Evolutionary conservation across 768 basidiomycete genomes (phyloP).

Genomic region (Boletus bicolor): DNA sequence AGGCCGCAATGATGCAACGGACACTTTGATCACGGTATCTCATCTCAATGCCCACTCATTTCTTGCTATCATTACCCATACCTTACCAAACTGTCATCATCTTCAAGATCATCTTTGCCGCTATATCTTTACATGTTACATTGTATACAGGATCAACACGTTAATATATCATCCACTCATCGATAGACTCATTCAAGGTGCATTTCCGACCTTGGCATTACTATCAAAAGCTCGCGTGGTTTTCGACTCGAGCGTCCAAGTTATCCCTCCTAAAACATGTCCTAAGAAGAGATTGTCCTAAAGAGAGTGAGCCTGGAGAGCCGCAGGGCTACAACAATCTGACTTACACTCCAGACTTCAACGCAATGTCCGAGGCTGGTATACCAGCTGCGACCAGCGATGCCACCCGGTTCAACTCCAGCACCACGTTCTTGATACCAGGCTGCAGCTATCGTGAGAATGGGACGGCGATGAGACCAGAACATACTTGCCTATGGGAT

Average conservation of each 20-base stretch:
- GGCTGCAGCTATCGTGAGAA: slow-evolving; percentile 41
- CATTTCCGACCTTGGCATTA: slow-evolving; percentile 57
- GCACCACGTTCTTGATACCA: slow-evolving; percentile 82
- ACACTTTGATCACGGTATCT: slow-evolving; percentile 8
- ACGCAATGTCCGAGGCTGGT: slow-evolving; percentile 78
- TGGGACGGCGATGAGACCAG: neutral
- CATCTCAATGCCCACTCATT: slow-evolving; percentile 10
- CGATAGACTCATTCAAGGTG: slow-evolving; percentile 6
- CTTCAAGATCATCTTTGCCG: neutral
- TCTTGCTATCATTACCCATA: slow-evolving; percentile 13
- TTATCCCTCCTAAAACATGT: slow-evolving; percentile 74
- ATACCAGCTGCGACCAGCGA: slow-evolving; percentile 77
- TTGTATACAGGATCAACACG: slow-evolving; percentile 26
- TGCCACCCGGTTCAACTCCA: slow-evolving; percentile 48
- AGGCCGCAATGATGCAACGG: slow-evolving; percentile 49
- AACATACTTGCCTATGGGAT: slow-evolving; percentile 61
- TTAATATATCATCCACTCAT: slow-evolving; percentile 21
- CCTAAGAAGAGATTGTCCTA: slow-evolving; percentile 66
- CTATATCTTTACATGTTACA: slow-evolving; percentile 27
- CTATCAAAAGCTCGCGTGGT: slow-evolving; percentile 68
- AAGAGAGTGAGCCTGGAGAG: slow-evolving; percentile 2
- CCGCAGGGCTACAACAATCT: neutral
- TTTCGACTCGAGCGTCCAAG: slow-evolving; percentile 67
- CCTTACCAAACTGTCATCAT: slow-evolving; percentile 11
- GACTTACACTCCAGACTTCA: slow-evolving; percentile 69